These are phyloP conservation scores for Saccharomyces paradoxus DNA, from an alignment of 805 yeast species.

Conservation along the genomic window DNA sequence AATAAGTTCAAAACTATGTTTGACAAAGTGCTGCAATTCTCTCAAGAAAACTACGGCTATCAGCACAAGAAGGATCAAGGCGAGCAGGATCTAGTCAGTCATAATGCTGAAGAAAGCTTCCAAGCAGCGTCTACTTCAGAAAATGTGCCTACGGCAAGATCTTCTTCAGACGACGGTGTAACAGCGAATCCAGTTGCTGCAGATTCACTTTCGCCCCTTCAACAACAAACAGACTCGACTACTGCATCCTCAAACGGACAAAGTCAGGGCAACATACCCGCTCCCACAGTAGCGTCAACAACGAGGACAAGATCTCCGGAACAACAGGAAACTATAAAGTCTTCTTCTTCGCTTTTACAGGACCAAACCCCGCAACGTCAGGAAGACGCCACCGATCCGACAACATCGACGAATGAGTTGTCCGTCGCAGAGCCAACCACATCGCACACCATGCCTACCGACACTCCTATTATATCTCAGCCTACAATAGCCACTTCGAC, in stretches of 20 bases:
- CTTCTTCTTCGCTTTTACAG: neutral
- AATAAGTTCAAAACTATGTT: slow-evolving; percentile 21
- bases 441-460: neutral
- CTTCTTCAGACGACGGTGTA: neutral
- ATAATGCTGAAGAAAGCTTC: neutral
- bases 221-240: neutral
- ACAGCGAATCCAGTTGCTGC: neutral
- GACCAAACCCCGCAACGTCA: neutral
- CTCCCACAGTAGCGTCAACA: neutral
- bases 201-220: neutral
- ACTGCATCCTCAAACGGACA: neutral
- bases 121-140: neutral
- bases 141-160: neutral
- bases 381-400: neutral
- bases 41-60: slow-evolving; percentile 29
- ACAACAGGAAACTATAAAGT: neutral
- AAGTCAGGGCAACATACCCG: neutral
- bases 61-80: slow-evolving; percentile 17
- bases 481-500: neutral
- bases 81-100: neutral
- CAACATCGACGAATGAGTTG: neutral
- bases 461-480: neutral
- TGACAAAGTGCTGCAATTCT: slow-evolving; percentile 27
- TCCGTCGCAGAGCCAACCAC: neutral
- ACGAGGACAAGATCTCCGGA: neutral